Base-by-base conservation (phyloP, 148 eudicot species). In the Fagopyrum tataricum region DNA sequence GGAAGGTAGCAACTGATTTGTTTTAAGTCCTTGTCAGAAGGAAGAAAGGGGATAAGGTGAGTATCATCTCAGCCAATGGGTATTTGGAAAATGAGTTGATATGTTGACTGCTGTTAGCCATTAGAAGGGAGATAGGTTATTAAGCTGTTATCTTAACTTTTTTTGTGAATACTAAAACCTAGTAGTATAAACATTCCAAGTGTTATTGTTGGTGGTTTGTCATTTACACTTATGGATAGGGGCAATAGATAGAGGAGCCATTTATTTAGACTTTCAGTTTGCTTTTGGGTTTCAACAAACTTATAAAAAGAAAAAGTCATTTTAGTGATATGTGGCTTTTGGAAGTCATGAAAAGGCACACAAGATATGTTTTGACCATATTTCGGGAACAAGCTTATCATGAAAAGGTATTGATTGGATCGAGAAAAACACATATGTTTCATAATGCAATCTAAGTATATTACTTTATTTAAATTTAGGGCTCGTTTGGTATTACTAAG, bases 1-100 rank as follows among this genome's bases (percentile, higher is more conserved):
- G 44, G 69, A 39, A 64, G 69, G 69, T 64, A 3, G 18, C 69
- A 31, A 31, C 69, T 64, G n/a, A 6, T 62, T 62, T 14, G 68
- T 31, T 48, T 10, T 39, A 64, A 64, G 69, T 64, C 44, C 37
- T 31, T 31, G 37, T 31, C 37, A 31, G 37, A 31, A 31, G 37
- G 37, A 31, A 31, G 37, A 3, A 31, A 31, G 1, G 39, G 69
- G 68, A 64, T 64, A 64, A 64, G 69, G 41, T 64, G 18, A 43
- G 41, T 15, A 31, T 5, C 69, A 64, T 64, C 43, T 37, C 69
- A 64, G 42, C 69, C 69, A 64, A 64, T 64, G 44, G 43, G 18
- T 31, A 0, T 26, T 23, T 11, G 17, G 41, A 26, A 24, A 11
- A 26, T 61, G 41, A 15, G 62, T 24, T 56, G 69, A 64, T 64